phyloP scores from a whole-genome alignment of 2,329 filamentous ascomycete genomes.

The Pestalotiopsis sp. region DNA sequence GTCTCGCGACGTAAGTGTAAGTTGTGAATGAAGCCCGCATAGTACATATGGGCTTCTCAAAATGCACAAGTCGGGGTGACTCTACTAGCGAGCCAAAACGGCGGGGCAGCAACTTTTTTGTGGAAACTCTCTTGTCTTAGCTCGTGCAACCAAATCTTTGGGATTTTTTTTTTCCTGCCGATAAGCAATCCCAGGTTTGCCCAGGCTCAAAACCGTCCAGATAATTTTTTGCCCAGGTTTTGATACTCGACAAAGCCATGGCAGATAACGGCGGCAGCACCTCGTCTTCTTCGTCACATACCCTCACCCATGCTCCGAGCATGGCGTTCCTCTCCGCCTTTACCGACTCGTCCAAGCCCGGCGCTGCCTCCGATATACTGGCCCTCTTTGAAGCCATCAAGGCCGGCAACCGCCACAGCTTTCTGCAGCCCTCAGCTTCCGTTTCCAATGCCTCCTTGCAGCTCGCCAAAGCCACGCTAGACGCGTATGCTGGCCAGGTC shows the following conservation, averaged over 20 bases:
- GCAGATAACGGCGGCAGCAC: constrained; percentile 46
- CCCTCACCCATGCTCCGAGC: constrained; percentile 52
- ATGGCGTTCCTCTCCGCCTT: constrained; percentile 41
- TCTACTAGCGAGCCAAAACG: not conserved
- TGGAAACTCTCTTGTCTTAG: not conserved
- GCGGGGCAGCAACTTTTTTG: not conserved
- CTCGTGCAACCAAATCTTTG: not conserved
- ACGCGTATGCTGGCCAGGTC: constrained; percentile 73
- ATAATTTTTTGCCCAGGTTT: not conserved
- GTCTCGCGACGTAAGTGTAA: not conserved
- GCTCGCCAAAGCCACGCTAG: constrained; percentile 78
- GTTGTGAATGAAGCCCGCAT: not conserved
- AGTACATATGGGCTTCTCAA: not conserved
- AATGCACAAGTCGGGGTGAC: not conserved
- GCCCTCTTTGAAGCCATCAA: constrained; percentile 58
- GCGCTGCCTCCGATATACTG: constrained; percentile 39
- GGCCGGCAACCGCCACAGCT: constrained; percentile 65
- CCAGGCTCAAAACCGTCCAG: not conserved
- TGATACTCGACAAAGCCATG: constrained; percentile 23
- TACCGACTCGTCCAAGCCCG: constrained; percentile 28
- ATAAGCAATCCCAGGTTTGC: not conserved
- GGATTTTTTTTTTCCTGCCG: not conserved
- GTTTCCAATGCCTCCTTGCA: constrained; percentile 70
- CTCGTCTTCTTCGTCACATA: constrained; percentile 66
- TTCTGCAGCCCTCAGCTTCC: constrained; percentile 70